These are phyloP conservation scores for Penicillium alfredii DNA, from an alignment of 495 filamentous ascomycete species.

Conservation along the genomic window DNA sequence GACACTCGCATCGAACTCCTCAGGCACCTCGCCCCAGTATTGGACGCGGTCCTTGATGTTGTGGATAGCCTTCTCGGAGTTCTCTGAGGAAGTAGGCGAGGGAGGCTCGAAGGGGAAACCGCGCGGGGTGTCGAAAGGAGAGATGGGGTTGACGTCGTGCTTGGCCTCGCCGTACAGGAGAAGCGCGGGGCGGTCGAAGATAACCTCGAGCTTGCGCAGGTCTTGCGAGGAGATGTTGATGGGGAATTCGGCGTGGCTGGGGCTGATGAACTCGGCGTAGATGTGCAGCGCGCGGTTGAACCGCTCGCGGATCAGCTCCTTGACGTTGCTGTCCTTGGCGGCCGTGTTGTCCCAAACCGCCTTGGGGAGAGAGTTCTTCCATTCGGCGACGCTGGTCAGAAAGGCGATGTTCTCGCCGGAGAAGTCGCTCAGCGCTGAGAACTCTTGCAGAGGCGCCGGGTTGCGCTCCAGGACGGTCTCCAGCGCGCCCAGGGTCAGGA, in stretches of 20 bases:
- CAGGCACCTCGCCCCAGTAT: conserved; percentile 41
- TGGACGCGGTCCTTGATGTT: conserved; percentile 24
- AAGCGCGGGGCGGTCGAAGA: conserved; percentile 42
- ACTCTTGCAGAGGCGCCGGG: conserved; percentile 49
- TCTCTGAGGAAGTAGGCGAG: conserved; percentile 16
- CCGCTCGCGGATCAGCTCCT: conserved; percentile 27
- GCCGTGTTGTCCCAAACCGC: conserved; percentile 13
- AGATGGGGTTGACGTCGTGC: conserved; percentile 22
- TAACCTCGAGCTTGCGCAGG: conserved; percentile 38
- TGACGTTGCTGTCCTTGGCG: conserved; percentile 13
- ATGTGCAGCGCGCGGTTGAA: conserved; percentile 53
- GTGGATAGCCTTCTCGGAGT: conserved; percentile 18
- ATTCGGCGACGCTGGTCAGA: conserved; percentile 51
- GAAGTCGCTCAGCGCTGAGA: conserved; percentile 57
- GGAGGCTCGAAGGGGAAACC: conserved; percentile 12
- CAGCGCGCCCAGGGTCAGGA: conserved; percentile 54
- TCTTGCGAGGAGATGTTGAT: conserved; percentile 55
- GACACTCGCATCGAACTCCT: conserved; percentile 43
- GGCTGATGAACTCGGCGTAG: conserved; percentile 51
- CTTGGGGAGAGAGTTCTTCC: conserved; percentile 36
- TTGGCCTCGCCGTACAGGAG: conserved; percentile 32
- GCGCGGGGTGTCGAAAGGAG: conserved; percentile 26
- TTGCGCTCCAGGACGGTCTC: conserved; percentile 52
- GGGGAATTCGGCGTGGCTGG: conserved; percentile 53
- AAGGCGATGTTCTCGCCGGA: conserved; percentile 66